A percentile compares a stretch with the other conserved stretches of the same genome.
Evolutionary conservation across 148 eudicot species (phyloP).

Genomic region (Fagopyrum homotropicum): DNA sequence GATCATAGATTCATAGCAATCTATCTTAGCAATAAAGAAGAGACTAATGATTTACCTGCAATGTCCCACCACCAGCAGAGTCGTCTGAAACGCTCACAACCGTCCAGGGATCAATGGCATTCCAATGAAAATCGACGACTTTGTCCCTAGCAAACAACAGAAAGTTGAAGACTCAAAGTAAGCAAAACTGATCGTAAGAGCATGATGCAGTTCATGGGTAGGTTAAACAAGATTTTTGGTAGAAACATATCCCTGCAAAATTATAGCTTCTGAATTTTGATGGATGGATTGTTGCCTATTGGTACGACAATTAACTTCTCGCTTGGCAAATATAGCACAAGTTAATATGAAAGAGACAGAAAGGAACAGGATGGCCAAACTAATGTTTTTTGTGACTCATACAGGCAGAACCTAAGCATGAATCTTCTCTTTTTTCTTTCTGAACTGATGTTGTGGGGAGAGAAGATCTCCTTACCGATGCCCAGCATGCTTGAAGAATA

Average conservation of each 20-base stretch:
- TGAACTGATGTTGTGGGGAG: neutral
- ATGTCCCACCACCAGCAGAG: conserved; percentile 91
- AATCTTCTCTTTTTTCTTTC: neutral
- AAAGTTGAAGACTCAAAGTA: neutral
- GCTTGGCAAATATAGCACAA: neutral
- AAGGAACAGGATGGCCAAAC: neutral
- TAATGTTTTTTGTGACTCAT: neutral
- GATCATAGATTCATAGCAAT: too few species aligned
- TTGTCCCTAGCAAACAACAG: conserved; percentile 52
- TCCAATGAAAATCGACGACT: conserved; percentile 96
- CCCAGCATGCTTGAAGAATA: conserved; percentile 87
- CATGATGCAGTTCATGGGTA: neutral
- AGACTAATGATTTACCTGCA: conserved; percentile 54
- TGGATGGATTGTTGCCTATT: neutral
- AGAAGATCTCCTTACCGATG: conserved; percentile 53
- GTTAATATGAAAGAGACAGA: neutral
- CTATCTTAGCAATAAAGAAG: too few species aligned
- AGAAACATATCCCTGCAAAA: too few species aligned
- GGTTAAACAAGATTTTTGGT: neutral
- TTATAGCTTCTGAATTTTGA: neutral
- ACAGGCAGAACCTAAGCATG: neutral
- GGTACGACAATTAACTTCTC: neutral
- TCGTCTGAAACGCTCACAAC: conserved; percentile 94
- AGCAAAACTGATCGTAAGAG: neutral
- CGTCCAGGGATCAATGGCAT: conserved; percentile 90